Conservation (phyloP, 352 stramenopile genomes). For the Phytophthora meadii region DNA sequence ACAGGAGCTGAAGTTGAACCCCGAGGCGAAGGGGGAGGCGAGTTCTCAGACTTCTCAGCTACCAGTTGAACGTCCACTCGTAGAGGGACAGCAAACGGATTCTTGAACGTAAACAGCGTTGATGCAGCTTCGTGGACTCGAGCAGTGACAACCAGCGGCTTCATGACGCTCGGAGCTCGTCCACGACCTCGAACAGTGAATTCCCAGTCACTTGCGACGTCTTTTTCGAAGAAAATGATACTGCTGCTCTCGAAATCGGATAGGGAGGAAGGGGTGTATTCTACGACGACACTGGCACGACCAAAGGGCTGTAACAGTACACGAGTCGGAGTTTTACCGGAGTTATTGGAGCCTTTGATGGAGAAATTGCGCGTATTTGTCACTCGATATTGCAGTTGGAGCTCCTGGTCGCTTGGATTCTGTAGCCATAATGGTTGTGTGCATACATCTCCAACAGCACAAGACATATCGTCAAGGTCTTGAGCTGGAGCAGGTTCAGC, state of each 20-base stretch:
- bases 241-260: constrained; percentile 76
- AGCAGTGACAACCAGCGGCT: constrained; percentile 68
- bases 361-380: constrained; percentile 91
- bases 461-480: constrained; percentile 78
- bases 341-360: constrained; percentile 56
- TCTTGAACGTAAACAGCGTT: constrained; percentile 93
- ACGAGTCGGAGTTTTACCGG: constrained; percentile 8
- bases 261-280: constrained; percentile 92
- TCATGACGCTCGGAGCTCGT: constrained; percentile 91
- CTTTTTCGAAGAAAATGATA: constrained; percentile 78
- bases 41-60: constrained; percentile 25
- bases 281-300: constrained; percentile 66
- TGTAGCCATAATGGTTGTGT: constrained; percentile 84
- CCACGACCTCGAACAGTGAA: constrained; percentile 86
- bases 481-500: constrained; percentile 62
- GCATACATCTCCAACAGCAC: constrained; percentile 83
- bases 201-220: constrained; percentile 89
- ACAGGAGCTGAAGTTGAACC: constrained; percentile 20
- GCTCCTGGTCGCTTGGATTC: constrained; percentile 87
- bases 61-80: constrained; percentile 83
- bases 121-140: constrained; percentile 84
- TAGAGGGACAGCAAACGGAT: constrained; percentile 89
- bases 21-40: constrained; percentile 7
- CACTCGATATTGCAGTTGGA: constrained; percentile 76
- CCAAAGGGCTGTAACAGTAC: constrained; percentile 78